A percentile compares a stretch with the other conserved stretches of the same genome.
Conservation (phyloP, 2,329 filamentous ascomycete species). For the Lomentospora prolificans region DNA sequence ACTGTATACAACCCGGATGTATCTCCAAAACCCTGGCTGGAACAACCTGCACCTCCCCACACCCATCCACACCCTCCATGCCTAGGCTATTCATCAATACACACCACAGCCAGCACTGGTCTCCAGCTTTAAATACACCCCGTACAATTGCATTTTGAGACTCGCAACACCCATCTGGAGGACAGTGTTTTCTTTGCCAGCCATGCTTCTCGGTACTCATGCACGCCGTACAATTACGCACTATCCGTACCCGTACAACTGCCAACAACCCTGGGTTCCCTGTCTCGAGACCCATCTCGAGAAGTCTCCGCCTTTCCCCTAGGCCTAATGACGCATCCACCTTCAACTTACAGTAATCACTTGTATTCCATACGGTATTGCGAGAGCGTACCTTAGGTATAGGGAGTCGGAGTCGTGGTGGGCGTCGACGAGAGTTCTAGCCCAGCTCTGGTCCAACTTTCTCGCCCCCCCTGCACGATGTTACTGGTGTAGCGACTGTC, state of each 20-base stretch:
- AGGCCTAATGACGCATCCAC: background rate
- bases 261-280: background rate
- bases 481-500: background rate
- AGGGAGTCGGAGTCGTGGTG: background rate
- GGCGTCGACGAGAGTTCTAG: background rate
- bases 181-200: no score
- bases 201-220: no score
- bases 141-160: no score
- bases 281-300: background rate
- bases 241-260: background rate
- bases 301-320: background rate
- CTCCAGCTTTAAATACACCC: background rate
- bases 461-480: background rate
- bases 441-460: background rate
- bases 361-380: background rate
- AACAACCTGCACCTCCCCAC: background rate
- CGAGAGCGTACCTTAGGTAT: background rate
- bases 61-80: background rate
- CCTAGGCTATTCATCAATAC: no score
- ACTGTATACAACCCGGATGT: no score
- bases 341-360: background rate
- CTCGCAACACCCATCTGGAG: no score
- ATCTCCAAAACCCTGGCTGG: background rate
- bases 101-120: no score
- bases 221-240: background rate